phyloP scores from a whole-genome alignment of 1,284 basidiomycete genomes.

The Ustilago shanxiensis region DNA sequence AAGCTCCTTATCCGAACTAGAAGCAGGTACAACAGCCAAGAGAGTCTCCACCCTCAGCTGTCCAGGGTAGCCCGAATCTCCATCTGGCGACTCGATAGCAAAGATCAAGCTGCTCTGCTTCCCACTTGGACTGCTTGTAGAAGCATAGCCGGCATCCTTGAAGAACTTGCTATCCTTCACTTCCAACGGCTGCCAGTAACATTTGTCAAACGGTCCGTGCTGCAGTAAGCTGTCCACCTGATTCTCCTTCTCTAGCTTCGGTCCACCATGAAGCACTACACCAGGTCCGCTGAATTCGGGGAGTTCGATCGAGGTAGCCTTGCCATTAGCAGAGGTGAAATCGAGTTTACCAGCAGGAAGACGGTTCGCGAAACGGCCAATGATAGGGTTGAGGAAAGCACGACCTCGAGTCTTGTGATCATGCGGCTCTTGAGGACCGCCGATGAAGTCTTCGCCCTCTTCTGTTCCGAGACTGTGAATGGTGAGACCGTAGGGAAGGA shows the following conservation, averaged over 20 bases:
- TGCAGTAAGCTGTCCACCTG: constrained; percentile 38
- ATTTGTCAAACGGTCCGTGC: constrained; percentile 61
- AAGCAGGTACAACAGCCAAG: constrained; percentile 42
- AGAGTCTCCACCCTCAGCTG: constrained; percentile 58
- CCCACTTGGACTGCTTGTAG: constrained; percentile 30
- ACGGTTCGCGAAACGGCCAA: constrained; percentile 66
- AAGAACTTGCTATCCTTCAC: constrained; percentile 41
- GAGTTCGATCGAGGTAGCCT: constrained; percentile 25
- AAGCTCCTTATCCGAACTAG: constrained; percentile 25
- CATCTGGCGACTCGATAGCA: constrained; percentile 55
- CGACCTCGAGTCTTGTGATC: constrained; percentile 51
- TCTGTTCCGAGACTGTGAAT: constrained; percentile 55
- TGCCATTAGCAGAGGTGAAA: constrained; percentile 43
- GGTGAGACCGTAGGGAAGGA: constrained; percentile 64
- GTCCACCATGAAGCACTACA: constrained; percentile 65
- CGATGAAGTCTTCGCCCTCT: constrained; percentile 57
- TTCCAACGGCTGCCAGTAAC: constrained; percentile 54
- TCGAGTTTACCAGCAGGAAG: constrained; percentile 56
- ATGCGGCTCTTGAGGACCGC: constrained; percentile 58
- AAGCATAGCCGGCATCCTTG: constrained; percentile 31
- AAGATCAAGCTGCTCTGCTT: constrained; percentile 49
- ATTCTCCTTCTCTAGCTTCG: constrained; percentile 36
- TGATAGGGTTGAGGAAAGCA: constrained; percentile 62
- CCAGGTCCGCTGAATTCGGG: constrained; percentile 51
- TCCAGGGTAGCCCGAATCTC: constrained; percentile 63